A percentile compares a stretch with the other conserved stretches of the same genome.
Conservation (phyloP, 1,284 basidiomycete species). For the Cutaneotrichosporon sp. region DNA sequence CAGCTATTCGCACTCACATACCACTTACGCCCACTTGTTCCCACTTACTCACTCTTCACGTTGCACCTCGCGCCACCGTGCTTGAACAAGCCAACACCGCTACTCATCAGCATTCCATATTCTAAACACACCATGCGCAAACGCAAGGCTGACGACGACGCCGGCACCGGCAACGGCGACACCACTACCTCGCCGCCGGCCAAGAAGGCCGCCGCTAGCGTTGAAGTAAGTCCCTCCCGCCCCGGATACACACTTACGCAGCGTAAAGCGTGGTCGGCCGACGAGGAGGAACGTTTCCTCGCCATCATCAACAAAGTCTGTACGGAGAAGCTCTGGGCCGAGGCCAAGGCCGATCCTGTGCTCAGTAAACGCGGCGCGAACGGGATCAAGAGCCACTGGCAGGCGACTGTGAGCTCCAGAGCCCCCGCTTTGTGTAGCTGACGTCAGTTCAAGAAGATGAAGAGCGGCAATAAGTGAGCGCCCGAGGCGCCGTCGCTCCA, state of each 20-base stretch:
- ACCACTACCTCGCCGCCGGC: neutral
- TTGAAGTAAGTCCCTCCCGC: neutral
- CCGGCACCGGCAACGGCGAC: neutral
- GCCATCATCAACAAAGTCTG: neutral
- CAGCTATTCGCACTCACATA: too few relatives aligned
- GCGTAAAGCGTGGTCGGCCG: neutral
- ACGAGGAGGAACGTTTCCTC: neutral
- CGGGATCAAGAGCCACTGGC: neutral
- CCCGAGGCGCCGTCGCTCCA: too few relatives aligned
- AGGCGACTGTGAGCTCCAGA: neutral
- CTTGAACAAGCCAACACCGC: too few relatives aligned
- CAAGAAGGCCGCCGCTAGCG: neutral
- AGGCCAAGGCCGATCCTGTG: neutral
- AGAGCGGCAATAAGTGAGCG: neutral
- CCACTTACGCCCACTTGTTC: too few relatives aligned
- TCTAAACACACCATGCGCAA: too few relatives aligned
- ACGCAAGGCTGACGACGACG: neutral
- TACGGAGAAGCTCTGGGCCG: neutral
- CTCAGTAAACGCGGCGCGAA: neutral
- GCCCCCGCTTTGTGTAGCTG: neutral
- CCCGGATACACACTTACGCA: neutral
- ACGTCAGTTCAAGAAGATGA: neutral
- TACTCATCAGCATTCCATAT: too few relatives aligned
- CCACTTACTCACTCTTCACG: too few relatives aligned
- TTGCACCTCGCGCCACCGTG: too few relatives aligned